phyloP scores from a whole-genome alignment of 768 basidiomycete genomes.

The Vishniacozyma victoriae region DNA sequence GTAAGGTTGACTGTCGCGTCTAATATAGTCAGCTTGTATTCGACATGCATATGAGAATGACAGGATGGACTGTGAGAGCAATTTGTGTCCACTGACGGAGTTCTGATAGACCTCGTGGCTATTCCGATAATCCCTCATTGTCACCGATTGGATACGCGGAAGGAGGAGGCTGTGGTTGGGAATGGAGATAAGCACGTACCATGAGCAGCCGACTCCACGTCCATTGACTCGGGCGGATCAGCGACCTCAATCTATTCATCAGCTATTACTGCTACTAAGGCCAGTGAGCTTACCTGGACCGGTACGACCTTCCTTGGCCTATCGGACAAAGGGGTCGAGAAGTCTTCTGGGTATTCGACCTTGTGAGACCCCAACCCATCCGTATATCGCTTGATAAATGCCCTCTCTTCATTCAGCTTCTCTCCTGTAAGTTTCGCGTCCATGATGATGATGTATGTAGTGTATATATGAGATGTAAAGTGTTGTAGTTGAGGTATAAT shows the following conservation, averaged over 20 bases:
- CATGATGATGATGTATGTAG: constrained; percentile 13
- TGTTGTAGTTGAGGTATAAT: neutral
- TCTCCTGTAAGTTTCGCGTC: constrained; percentile 35
- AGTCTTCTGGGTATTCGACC: constrained; percentile 40
- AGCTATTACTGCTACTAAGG: no score
- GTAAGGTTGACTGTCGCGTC: constrained; percentile 59
- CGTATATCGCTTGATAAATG: constrained; percentile 44
- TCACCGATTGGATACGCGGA: no score
- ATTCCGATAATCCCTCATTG: no score
- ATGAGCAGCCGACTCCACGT: no score
- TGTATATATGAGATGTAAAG: neutral
- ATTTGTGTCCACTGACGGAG: neutral
- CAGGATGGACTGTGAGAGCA: neutral
- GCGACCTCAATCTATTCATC: no score
- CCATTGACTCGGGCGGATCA: no score
- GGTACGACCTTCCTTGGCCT: constrained; percentile 43
- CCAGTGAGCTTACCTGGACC: constrained; percentile 43
- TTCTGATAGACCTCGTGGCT: neutral
- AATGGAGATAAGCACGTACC: no score
- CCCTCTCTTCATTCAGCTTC: constrained; percentile 41
- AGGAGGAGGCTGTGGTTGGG: no score
- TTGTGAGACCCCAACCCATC: constrained; percentile 40
- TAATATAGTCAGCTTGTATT: no score
- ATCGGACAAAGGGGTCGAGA: constrained; percentile 40
- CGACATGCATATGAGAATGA: constrained; percentile 19